A percentile compares a stretch with the other conserved stretches of the same genome.
These are phyloP conservation scores for Rhodamnia argentea DNA, from an alignment of 345 rosid species.

Conservation along the genomic window DNA sequence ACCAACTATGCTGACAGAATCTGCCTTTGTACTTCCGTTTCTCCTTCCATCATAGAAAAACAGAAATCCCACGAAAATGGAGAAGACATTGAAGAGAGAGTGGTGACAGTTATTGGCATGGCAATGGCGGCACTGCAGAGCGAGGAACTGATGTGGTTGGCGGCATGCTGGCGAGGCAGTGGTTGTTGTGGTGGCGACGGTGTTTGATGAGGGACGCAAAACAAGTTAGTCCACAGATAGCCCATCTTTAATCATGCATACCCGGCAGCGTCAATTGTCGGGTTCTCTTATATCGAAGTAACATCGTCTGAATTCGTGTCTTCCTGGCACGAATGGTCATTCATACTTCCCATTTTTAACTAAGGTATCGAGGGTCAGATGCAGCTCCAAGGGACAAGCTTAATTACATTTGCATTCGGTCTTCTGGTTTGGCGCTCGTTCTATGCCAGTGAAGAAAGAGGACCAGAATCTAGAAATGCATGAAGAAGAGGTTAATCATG, in stretches of 20 bases:
- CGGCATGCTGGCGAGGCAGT: background rate
- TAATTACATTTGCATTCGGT: background rate
- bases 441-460: background rate
- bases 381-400: background rate
- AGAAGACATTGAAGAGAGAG: background rate
- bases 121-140: background rate
- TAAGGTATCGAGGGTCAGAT: background rate
- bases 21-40: background rate
- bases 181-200: too few species aligned
- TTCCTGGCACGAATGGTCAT: background rate
- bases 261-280: background rate
- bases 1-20: background rate
- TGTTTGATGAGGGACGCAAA: too few species aligned
- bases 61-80: background rate
- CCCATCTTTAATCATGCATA: too few species aligned
- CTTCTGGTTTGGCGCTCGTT: background rate
- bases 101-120: background rate
- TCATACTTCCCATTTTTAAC: background rate
- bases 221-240: too few species aligned
- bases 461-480: background rate
- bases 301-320: background rate
- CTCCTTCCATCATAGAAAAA: background rate
- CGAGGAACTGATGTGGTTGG: background rate
- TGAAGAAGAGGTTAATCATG: background rate
- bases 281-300: background rate